phyloP scores from a whole-genome alignment of 2,329 filamentous ascomycete species.

The Diaporthe aspalathi region DNA sequence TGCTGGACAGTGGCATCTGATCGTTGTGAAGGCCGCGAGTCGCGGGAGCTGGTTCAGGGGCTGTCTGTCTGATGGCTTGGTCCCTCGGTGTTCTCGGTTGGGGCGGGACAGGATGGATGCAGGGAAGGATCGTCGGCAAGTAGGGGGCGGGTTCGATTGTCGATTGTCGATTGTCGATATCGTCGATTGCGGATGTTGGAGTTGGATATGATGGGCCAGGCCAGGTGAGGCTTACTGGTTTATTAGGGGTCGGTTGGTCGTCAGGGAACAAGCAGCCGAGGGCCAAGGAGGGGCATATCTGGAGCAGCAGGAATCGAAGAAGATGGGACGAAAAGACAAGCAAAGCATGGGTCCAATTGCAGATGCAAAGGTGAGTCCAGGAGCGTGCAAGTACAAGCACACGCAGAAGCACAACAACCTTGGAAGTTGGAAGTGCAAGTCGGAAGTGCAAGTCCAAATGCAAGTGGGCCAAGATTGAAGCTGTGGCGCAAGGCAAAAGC shows the following conservation, averaged over 20 bases:
- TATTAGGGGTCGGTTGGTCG: too few relatives aligned
- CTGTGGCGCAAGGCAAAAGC: constrained; percentile 18
- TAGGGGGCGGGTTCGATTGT: not conserved
- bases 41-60: constrained; percentile 19
- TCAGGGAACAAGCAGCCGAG: not conserved
- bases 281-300: constrained; percentile 27
- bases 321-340: constrained; percentile 7
- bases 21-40: constrained; percentile 14
- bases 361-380: not conserved
- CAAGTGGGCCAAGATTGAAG: constrained; percentile 29
- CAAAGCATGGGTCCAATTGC: not conserved
- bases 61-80: not conserved
- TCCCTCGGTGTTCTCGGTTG: not conserved
- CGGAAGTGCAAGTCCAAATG: not conserved
- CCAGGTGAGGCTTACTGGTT: constrained; percentile 10
- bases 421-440: too few relatives aligned
- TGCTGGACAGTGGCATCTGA: constrained; percentile 25
- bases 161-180: too few relatives aligned
- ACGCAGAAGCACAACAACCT: too few relatives aligned
- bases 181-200: too few relatives aligned
- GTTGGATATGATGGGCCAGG: not conserved
- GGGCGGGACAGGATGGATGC: not conserved
- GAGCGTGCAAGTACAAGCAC: not conserved
- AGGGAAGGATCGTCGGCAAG: not conserved
- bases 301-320: constrained; percentile 5